Base-by-base conservation (phyloP, 345 rosid genomes). In the Salix arbutifolia region DNA sequence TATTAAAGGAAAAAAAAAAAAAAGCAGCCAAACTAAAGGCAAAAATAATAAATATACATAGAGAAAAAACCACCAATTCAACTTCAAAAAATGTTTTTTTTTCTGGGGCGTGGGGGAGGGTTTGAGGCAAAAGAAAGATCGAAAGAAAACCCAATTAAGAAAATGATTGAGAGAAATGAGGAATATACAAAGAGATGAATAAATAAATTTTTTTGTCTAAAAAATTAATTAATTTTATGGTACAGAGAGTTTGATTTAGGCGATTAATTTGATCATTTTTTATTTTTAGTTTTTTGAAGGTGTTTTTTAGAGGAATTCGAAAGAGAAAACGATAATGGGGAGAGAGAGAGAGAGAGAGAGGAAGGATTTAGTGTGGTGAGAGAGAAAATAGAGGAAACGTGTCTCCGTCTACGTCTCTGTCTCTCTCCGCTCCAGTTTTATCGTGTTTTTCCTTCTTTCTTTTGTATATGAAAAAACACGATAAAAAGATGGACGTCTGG, bases 291-390 rank as follows among this genome's bases (percentile, higher is more conserved):
- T 53, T 13, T 23, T 42, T 11, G 46, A 42, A 42, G 46, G 46
- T 64, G 6, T 65, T 6, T 58, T 19, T 58, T 5, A n/a, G 28
- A 58, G 12, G 64, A 23, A 58, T 74, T 71, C 16, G 53, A 52
- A 76, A 77, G 79, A 79, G 69, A 48, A 46, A 8, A 58, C 78
- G 85, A 82, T 81, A 77, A 81, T 19, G 82, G 62, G 81, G 67
- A 68, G 76, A 0, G 37, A 5, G 37, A 28, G 30, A 28, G 30
- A 2, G 30, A 28, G 30, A 35, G 37, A 5, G 37, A 46, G 25
- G 52, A n/a, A 52, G 35, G 42, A 30, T 26, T 53, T 35, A 35
- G 28, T 14, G 14, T 64, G 25, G 33, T 25, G 50, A 60, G 50
- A 46, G 30, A 67, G 19, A 46, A 52, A 25, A 7, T 5, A 6